Evolutionary conservation across 805 yeast genomes (phyloP), one percentile per base, ranked within the genome.

Genomic region (Nakazawaea pomicola): DNA sequence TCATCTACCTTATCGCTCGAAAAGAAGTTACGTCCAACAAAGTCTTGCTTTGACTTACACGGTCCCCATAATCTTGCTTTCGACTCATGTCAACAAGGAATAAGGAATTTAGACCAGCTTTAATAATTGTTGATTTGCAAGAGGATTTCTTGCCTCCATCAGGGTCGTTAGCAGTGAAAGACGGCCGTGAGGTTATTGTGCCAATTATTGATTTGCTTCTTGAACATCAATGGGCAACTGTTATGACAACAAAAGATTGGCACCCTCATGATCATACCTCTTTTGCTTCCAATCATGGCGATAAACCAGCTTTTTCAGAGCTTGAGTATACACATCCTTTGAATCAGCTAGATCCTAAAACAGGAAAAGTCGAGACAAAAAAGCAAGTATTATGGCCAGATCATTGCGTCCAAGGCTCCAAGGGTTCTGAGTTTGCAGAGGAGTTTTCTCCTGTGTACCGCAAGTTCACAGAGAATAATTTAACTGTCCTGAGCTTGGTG

Each of bases 161-260:
- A 21, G 97, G 96, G 0, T 61, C 93, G 0, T 61, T 90, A 33
- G 95, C 93, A 0, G 93, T 88, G 0, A 51, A 65, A 0, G 64
- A 69, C 6, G 96, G 95, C 4, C 65, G 81, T 11, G 62, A 60
- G 0, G 64, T 86, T 7, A 68, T 88, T 16, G 67, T 72, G 0
- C 64, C 65, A 0, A 75, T 88, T 27, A 57, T 70, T 23, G 52
- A 67, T 1, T 59, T 87, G 31, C 54, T 62, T 12, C 41, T 56
- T 0, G 47, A 57, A 29, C 68, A 62, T 40, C 55, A 68, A 4
- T 89, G 93, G 91, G 65, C 68, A 33, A 61, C 78, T 6, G 66
- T 87, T 1, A 74, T 84, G 0, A 80, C 86, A 29, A 82, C 95
- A 2, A 78, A 81, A 55, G 98, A 90, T 56, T 87, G 95, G 93